phyloP scores from a whole-genome alignment of 495 filamentous ascomycete genomes.

The Chaetomium tenue region DNA sequence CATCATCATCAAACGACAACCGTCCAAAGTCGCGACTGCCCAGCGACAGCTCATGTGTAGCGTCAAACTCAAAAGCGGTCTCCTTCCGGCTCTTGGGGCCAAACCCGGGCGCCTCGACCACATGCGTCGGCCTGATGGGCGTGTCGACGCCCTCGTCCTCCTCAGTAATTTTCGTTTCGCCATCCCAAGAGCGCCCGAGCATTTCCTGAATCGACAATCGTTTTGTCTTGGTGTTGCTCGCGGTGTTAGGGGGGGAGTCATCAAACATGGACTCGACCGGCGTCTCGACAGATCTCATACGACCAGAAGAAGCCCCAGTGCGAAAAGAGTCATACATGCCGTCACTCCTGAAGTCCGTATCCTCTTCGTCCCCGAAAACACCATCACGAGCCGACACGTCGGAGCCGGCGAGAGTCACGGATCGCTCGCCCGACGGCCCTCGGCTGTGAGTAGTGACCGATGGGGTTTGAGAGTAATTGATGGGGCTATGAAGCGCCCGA shows the following conservation, averaged over 20 bases:
- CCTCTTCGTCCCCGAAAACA: conserved; percentile 77
- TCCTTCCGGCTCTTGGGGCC: conserved; percentile 16
- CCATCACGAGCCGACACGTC: conserved; percentile 76
- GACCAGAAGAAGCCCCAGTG: conserved; percentile 66
- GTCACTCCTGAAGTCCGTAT: conserved; percentile 82
- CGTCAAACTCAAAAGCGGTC: conserved; percentile 26
- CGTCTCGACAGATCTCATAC: conserved; percentile 50
- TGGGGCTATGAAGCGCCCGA: conserved; percentile 27
- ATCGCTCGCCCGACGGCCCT: conserved; percentile 55
- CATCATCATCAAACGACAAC: conserved; percentile 58
- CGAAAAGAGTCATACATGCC: conserved; percentile 89
- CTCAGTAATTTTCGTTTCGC: conserved; percentile 59
- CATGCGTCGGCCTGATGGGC: conserved; percentile 47
- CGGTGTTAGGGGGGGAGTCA: conserved; percentile 59
- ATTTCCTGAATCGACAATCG: conserved; percentile 58
- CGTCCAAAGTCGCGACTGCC: conserved; percentile 43
- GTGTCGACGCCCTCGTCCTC: conserved; percentile 63
- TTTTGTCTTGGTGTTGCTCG: conserved; percentile 55
- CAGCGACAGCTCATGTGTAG: conserved; percentile 21
- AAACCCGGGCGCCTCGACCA: conserved; percentile 27
- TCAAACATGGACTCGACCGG: conserved; percentile 88
- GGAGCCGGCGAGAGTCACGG: conserved; percentile 79
- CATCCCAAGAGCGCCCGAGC: conserved; percentile 48
- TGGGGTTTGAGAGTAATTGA: conserved; percentile 34
- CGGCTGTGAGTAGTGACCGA: conserved; percentile 32